These are phyloP conservation scores for Hypholoma fasciculare DNA, from an alignment of 768 basidiomycete species.

Conservation along the genomic window DNA sequence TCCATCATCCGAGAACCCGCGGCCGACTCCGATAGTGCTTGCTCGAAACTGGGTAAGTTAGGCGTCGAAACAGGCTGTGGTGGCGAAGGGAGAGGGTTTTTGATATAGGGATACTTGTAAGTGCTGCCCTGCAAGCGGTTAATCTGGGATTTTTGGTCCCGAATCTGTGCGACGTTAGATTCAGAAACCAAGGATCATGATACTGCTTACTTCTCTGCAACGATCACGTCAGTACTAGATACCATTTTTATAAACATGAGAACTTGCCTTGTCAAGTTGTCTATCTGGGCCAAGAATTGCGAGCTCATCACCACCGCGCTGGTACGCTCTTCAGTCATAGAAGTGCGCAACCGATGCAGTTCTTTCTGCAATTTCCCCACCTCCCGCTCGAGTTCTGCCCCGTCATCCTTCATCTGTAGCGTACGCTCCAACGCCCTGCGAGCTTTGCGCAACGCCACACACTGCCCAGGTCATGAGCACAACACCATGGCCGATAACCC, in stretches of 20 bases:
- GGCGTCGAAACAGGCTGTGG: slow-evolving; percentile 52
- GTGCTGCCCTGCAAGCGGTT: slow-evolving; percentile 32
- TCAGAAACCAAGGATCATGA: neutral
- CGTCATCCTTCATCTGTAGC: slow-evolving; percentile 3
- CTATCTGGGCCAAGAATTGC: slow-evolving; percentile 2
- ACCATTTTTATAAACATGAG: neutral
- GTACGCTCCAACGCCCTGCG: slow-evolving; percentile 12
- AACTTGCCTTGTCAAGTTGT: slow-evolving; percentile 14
- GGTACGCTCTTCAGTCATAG: neutral
- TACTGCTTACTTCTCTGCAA: slow-evolving; percentile 23
- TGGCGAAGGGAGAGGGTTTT: slow-evolving; percentile 51
- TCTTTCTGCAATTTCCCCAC: neutral
- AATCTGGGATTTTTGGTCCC: slow-evolving; percentile 29
- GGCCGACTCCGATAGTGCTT: slow-evolving; percentile 22
- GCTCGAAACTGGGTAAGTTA: slow-evolving; percentile 40
- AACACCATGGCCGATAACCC: slow-evolving; percentile 11
- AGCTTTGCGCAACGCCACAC: slow-evolving; percentile 16
- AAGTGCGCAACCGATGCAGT: neutral
- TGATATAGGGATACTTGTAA: slow-evolving; percentile 6
- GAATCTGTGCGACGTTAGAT: neutral
- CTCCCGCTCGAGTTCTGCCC: neutral
- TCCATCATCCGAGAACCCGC: slow-evolving; percentile 12
- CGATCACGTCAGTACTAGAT: neutral
- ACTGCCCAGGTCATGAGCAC: slow-evolving; percentile 7
- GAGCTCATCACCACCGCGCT: neutral